These are phyloP conservation scores for Poteriospumella lacustris DNA, from an alignment of 108 stramenopile genomes.

Conservation along the genomic window DNA sequence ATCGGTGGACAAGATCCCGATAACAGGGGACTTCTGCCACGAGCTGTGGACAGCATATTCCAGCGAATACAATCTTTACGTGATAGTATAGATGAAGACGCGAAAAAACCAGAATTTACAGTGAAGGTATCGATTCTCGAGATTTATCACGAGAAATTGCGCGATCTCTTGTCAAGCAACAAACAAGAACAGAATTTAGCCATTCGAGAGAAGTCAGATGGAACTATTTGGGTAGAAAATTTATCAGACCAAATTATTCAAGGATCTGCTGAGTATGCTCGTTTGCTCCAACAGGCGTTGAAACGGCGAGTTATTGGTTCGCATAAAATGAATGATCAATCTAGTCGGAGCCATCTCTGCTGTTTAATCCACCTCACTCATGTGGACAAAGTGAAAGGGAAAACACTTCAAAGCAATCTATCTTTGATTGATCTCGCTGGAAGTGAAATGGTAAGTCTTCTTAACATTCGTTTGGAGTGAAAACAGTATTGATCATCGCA, in stretches of 20 bases:
- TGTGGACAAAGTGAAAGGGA: too few species aligned
- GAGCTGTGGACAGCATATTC: neutral
- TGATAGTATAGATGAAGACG: too few species aligned
- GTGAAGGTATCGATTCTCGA: slow-evolving; percentile 1
- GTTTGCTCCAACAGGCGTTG: neutral
- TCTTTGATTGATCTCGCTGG: slow-evolving; percentile 16
- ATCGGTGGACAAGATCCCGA: neutral
- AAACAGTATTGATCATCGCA: neutral
- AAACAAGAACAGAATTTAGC: neutral
- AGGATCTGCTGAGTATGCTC: neutral
- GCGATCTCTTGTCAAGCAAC: neutral
- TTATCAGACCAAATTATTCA: neutral
- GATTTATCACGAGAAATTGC: slow-evolving; percentile 18
- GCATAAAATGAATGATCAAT: slow-evolving; percentile 1
- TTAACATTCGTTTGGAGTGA: neutral
- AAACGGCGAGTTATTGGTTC: slow-evolving; percentile 9
- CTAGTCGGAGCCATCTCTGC: slow-evolving; percentile 13
- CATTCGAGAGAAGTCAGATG: neutral
- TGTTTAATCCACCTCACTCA: neutral
- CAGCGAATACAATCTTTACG: neutral
- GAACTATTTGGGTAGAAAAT: neutral
- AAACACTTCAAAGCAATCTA: neutral
- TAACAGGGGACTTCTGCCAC: neutral
- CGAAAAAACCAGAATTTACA: neutral
- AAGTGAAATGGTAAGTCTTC: slow-evolving; percentile 16